Evolutionary conservation across 163 green algal genomes (phyloP).

Genomic region (Chlorella variabilis): DNA sequence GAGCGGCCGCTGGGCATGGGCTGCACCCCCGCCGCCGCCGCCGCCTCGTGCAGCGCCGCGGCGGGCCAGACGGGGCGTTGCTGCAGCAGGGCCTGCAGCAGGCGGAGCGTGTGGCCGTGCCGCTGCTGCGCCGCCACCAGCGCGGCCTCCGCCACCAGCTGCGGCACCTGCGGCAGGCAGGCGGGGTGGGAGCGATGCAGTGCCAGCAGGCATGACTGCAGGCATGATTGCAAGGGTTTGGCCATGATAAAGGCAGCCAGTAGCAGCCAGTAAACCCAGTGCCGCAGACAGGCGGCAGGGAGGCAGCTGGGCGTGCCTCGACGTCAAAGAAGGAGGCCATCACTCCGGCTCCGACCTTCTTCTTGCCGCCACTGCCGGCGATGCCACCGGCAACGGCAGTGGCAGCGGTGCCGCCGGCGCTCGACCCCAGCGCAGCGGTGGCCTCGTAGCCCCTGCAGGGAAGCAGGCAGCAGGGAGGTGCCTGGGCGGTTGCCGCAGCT

Average conservation of each 20-base stretch:
- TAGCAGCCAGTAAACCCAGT: no score
- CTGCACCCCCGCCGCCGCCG: neutral
- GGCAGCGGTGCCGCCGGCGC: neutral
- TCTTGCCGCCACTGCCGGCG: no score
- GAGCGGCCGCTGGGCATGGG: neutral
- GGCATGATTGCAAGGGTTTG: no score
- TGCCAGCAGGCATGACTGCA: no score
- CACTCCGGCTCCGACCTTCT: neutral
- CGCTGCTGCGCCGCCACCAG: neutral
- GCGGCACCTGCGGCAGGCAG: neutral
- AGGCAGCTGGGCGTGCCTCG: no score
- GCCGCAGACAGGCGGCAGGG: no score
- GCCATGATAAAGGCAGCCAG: no score
- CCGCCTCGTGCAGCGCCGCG: neutral
- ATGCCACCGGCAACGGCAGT: neutral
- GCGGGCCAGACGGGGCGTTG: slow-evolving; percentile 14
- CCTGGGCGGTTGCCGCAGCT: neutral
- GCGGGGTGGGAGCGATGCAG: neutral
- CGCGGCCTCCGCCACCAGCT: neutral
- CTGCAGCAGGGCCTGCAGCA: slow-evolving; percentile 14
- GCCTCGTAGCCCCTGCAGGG: slow-evolving; percentile 18
- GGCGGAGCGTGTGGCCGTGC: neutral
- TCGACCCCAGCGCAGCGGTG: no score
- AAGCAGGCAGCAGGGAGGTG: neutral
- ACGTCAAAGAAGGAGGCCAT: slow-evolving; percentile 28